Conservation (phyloP, 1,284 basidiomycete genomes). For the Entoloma clypeatum region DNA sequence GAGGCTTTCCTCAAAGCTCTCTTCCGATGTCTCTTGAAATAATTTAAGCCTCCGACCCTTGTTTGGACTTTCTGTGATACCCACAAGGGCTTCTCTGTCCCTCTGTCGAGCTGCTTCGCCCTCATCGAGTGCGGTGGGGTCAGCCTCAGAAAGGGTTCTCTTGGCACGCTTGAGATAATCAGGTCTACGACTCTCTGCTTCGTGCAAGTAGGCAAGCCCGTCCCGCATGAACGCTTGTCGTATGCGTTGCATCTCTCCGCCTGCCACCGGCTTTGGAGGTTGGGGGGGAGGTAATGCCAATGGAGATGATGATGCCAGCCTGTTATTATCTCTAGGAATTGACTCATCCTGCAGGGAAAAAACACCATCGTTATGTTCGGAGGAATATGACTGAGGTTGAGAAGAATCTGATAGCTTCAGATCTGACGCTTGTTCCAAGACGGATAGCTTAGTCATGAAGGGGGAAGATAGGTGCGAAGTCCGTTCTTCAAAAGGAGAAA, state of each 20-base stretch:
- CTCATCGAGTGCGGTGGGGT: constrained; percentile 31
- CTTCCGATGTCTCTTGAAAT: constrained; percentile 76
- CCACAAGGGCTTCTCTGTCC: constrained; percentile 39
- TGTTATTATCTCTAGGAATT: constrained; percentile 8
- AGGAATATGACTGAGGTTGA: constrained; percentile 20
- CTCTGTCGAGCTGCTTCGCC: constrained; percentile 27
- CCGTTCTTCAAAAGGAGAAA: constrained; percentile 22
- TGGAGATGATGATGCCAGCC: constrained; percentile 15
- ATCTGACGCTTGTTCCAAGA: constrained; percentile 22
- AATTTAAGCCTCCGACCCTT: constrained; percentile 67
- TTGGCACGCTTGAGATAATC: constrained; percentile 64
- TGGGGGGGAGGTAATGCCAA: constrained; percentile 26
- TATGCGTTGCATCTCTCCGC: constrained; percentile 59
- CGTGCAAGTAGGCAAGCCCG: constrained; percentile 42
- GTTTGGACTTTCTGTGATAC: constrained; percentile 61
- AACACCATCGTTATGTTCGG: constrained; percentile 28
- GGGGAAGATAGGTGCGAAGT: constrained; percentile 41
- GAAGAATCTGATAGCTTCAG: constrained; percentile 18
- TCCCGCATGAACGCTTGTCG: constrained; percentile 48
- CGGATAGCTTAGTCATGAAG: constrained; percentile 38
- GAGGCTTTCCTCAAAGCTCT: constrained; percentile 75
- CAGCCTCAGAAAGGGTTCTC: constrained; percentile 39
- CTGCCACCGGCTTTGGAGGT: constrained; percentile 22
- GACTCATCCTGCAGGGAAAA: constrained; percentile 25
- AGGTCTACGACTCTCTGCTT: constrained; percentile 59